Conservation (phyloP, 2,329 filamentous ascomycete genomes). For the Thielaviopsis ethacetica region DNA sequence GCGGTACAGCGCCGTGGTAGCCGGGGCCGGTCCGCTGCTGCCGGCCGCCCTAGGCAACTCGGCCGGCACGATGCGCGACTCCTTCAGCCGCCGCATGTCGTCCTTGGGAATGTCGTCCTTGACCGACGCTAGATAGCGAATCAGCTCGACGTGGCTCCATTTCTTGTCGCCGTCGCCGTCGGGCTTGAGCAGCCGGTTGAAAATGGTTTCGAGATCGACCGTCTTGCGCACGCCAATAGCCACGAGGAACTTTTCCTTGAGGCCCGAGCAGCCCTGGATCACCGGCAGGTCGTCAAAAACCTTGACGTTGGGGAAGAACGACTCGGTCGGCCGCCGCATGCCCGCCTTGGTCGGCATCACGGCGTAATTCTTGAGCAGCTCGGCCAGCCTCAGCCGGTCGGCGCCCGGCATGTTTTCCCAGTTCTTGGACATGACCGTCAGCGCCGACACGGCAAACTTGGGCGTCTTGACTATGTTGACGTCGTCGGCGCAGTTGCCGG, state of each 20-base stretch:
- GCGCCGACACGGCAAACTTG: slow-evolving; percentile 59
- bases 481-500: slow-evolving; percentile 36
- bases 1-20: slow-evolving; percentile 43
- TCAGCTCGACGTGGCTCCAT: slow-evolving; percentile 88
- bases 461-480: slow-evolving; percentile 56
- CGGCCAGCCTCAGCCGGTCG: slow-evolving; percentile 5
- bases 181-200: slow-evolving; percentile 61
- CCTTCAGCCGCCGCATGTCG: slow-evolving; percentile 63
- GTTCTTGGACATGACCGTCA: slow-evolving; percentile 69
- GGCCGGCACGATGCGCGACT: slow-evolving; percentile 68
- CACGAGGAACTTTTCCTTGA: slow-evolving; percentile 81
- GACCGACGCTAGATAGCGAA: slow-evolving; percentile 87
- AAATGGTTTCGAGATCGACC: slow-evolving; percentile 84
- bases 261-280: slow-evolving; percentile 54
- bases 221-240: slow-evolving; percentile 87
- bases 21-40: slow-evolving; percentile 34
- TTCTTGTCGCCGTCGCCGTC: slow-evolving; percentile 37
- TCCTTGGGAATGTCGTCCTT: slow-evolving; percentile 69
- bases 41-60: slow-evolving; percentile 39
- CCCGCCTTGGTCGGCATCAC: slow-evolving; percentile 83
- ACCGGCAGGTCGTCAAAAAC: slow-evolving; percentile 86
- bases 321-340: slow-evolving; percentile 70
- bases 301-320: slow-evolving; percentile 87
- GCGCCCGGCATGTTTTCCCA: slow-evolving; percentile 44
- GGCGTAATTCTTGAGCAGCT: slow-evolving; percentile 46